phyloP scores from a whole-genome alignment of 305 asterid genomes.

The Fraxinus latifolia region DNA sequence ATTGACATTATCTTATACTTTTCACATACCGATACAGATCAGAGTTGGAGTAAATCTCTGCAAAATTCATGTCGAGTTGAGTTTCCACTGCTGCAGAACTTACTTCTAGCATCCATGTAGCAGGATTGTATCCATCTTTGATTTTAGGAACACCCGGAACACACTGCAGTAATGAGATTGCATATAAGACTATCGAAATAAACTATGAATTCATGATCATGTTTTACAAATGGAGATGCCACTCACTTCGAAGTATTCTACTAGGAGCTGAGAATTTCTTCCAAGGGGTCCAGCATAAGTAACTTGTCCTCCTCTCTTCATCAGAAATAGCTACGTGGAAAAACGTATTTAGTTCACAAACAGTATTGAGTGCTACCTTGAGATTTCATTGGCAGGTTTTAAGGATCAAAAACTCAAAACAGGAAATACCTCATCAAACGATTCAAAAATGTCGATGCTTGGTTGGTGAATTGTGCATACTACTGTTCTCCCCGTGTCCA shows the following conservation, averaged over 20 bases:
- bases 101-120: constrained; percentile 52
- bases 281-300: constrained; percentile 56
- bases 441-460: constrained; percentile 47
- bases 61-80: constrained; percentile 36
- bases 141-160: constrained; percentile 38
- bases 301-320: constrained; percentile 61
- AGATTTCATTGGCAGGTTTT: background rate
- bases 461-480: constrained; percentile 55
- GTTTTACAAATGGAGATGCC: background rate
- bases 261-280: constrained; percentile 33
- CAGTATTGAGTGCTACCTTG: background rate
- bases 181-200: background rate
- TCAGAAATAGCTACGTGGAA: constrained; percentile 31
- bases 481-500: constrained; percentile 47
- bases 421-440: constrained; percentile 44
- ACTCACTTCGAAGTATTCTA: constrained; percentile 49
- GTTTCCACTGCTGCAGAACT: constrained; percentile 36
- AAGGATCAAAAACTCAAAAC: background rate
- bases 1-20: background rate
- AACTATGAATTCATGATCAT: background rate
- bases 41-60: constrained; percentile 37
- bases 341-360: background rate
- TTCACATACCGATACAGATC: constrained; percentile 32
- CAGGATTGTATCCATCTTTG: constrained; percentile 45
- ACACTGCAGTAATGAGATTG: constrained; percentile 23